Percentiles rank a stretch among this genome's conserved stretches.
Conservation (phyloP, 2,329 filamentous ascomycete genomes). For the Teratosphaeriaceae sp. region DNA sequence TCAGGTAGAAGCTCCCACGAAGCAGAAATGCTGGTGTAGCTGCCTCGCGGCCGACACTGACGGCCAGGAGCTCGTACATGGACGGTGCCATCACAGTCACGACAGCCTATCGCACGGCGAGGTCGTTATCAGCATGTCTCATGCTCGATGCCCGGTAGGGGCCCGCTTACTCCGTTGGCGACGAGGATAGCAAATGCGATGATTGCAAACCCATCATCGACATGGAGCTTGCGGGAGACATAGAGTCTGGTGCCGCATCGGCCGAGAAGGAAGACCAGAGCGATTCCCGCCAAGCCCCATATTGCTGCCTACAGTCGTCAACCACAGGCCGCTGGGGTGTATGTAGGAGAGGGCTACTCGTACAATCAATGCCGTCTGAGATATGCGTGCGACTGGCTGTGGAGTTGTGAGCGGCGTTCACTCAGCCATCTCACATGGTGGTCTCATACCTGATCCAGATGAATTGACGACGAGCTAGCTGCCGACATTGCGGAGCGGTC, state of each 20-base stretch:
- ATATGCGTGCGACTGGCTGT: not conserved
- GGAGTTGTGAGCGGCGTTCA: too few species aligned
- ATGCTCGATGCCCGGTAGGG: not conserved
- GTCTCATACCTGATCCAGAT: too few species aligned
- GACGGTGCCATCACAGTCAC: conserved; percentile 8
- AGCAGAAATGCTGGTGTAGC: conserved; percentile 5
- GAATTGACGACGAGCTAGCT: too few species aligned
- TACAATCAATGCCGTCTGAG: not conserved
- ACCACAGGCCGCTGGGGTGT: too few species aligned
- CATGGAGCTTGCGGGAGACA: conserved; percentile 4
- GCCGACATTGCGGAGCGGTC: too few species aligned
- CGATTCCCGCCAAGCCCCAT: conserved; percentile 3
- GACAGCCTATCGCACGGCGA: conserved; percentile 6
- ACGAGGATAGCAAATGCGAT: not conserved
- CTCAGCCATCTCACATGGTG: too few species aligned
- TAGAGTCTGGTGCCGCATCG: conserved; percentile 6
- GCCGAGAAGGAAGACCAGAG: conserved; percentile 7
- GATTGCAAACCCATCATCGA: conserved; percentile 10
- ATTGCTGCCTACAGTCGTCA: too few species aligned
- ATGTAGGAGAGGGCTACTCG: too few species aligned
- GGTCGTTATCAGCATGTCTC: conserved; percentile 3
- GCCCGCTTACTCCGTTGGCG: not conserved
- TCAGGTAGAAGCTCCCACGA: conserved; percentile 9
- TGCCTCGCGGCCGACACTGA: conserved; percentile 1
- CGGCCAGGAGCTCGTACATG: conserved; percentile 10